Conservation (phyloP, 352 stramenopile genomes). For the Globisporangium splendens region DNA sequence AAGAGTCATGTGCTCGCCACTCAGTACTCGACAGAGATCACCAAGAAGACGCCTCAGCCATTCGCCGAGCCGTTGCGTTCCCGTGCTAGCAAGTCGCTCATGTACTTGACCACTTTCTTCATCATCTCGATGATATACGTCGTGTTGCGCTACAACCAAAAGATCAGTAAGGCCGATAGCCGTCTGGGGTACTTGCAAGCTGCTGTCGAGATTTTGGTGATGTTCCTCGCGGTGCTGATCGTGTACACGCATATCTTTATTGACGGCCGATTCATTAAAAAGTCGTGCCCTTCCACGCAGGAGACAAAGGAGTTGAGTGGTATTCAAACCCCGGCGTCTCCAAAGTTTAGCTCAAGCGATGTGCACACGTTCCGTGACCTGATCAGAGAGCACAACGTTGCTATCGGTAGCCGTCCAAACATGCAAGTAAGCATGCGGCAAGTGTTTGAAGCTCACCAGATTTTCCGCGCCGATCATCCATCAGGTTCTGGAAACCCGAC, state of each 20-base stretch:
- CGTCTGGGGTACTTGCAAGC: slow-evolving; percentile 18
- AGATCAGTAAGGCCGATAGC: slow-evolving; percentile 3
- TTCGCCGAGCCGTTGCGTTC: too few relatives aligned
- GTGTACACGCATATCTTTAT: slow-evolving; percentile 2
- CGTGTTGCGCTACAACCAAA: slow-evolving; percentile 17
- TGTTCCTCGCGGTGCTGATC: slow-evolving; percentile 5
- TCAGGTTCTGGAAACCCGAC: background rate
- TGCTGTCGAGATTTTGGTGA: slow-evolving; percentile 12
- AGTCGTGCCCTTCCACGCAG: background rate
- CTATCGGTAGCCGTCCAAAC: slow-evolving; percentile 23
- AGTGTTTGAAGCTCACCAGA: slow-evolving; percentile 19
- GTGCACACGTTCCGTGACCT: slow-evolving; percentile 25
- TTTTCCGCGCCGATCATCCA: background rate
- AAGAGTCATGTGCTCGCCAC: background rate
- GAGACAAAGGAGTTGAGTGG: background rate
- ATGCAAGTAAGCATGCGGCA: slow-evolving; percentile 22
- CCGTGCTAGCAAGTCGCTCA: background rate
- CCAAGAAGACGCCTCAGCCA: too few relatives aligned
- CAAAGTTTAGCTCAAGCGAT: background rate
- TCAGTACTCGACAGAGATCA: background rate
- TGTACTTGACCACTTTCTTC: background rate
- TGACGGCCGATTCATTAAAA: background rate
- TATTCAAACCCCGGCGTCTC: background rate
- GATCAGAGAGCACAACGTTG: slow-evolving; percentile 25
- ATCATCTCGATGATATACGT: background rate